Conservation (phyloP, 2,329 filamentous ascomycete genomes). For the Trichophyton verrucosum region DNA sequence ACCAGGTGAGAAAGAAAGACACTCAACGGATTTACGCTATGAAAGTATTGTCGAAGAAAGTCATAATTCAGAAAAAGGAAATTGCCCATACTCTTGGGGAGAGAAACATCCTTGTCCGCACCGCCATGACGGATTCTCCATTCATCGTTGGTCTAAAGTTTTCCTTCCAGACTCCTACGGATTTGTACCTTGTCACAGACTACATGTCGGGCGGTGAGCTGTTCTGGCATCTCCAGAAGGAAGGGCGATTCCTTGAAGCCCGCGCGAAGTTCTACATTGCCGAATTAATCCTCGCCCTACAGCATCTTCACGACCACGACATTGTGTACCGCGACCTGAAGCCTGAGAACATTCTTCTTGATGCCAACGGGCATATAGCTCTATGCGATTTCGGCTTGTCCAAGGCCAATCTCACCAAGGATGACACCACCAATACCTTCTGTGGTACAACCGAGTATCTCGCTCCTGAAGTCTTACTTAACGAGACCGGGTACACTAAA, state of each 20-base stretch:
- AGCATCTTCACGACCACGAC: constrained; percentile 91
- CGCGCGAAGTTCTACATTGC: constrained; percentile 98
- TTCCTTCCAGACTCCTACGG: constrained; percentile 93
- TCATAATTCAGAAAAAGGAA: constrained; percentile 99
- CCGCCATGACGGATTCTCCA: constrained; percentile 85
- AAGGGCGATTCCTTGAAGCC: constrained; percentile 87
- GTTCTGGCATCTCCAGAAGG: constrained; percentile 97
- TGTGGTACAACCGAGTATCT: constrained; percentile 97
- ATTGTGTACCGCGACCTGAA: constrained; percentile 97
- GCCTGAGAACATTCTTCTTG: constrained; percentile 91
- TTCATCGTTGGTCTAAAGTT: constrained; percentile 98
- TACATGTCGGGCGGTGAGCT: constrained; percentile 99
- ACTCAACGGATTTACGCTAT: constrained; percentile 94
- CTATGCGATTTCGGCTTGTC: constrained; percentile 95
- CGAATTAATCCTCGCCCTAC: constrained; percentile 85
- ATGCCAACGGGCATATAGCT: constrained; percentile 95
- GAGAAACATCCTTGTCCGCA: constrained; percentile 91
- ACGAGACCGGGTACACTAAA: constrained; percentile 96
- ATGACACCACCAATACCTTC: constrained; percentile 97
- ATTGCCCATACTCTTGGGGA: constrained; percentile 95
- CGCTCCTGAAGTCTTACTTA: constrained; percentile 84
- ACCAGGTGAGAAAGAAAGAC: constrained; percentile 95
- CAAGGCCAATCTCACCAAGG: constrained; percentile 92
- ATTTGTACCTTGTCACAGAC: constrained; percentile 95
- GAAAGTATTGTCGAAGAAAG: constrained; percentile 99